These are phyloP conservation scores for Pseudogymnoascus sp. DNA, from an alignment of 2,329 filamentous ascomycete species.

Conservation along the genomic window DNA sequence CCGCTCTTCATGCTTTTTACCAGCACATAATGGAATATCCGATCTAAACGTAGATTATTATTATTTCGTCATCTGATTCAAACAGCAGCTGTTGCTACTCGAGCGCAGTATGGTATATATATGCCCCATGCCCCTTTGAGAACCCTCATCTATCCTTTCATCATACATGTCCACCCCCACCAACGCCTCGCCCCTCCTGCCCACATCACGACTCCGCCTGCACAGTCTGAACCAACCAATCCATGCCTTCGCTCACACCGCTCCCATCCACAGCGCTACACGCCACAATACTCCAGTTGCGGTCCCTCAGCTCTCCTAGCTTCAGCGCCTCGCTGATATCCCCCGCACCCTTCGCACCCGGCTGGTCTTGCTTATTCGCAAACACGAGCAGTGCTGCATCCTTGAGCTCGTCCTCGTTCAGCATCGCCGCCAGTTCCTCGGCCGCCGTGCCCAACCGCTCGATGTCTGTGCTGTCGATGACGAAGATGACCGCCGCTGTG, in stretches of 20 bases:
- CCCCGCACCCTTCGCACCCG: constrained; percentile 88
- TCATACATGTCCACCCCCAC: neutral
- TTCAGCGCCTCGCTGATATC: constrained; percentile 93
- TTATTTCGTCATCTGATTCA: constrained; percentile 5
- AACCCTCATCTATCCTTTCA: constrained; percentile 3
- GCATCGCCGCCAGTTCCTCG: constrained; percentile 88
- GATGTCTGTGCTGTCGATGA: constrained; percentile 96
- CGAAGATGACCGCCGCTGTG: constrained; percentile 96
- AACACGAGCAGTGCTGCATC: constrained; percentile 91
- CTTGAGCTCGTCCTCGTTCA: constrained; percentile 92
- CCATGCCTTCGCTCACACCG: constrained; percentile 95
- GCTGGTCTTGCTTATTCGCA: constrained; percentile 98
- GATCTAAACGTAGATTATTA: constrained; percentile 8
- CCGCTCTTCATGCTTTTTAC: neutral
- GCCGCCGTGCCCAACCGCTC: constrained; percentile 86
- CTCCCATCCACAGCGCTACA: constrained; percentile 94
- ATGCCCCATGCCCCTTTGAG: neutral
- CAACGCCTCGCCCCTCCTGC: neutral
- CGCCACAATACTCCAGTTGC: constrained; percentile 98
- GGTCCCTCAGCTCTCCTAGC: constrained; percentile 82
- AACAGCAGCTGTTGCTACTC: constrained; percentile 3
- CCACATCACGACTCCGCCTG: constrained; percentile 40
- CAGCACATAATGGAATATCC: neutral
- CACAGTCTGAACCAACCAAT: constrained; percentile 68
- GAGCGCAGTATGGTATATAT: constrained; percentile 9